Evolutionary conservation across 1,139 yeast species (phyloP).

Genomic region (Magnusiomyces suaveolens): DNA sequence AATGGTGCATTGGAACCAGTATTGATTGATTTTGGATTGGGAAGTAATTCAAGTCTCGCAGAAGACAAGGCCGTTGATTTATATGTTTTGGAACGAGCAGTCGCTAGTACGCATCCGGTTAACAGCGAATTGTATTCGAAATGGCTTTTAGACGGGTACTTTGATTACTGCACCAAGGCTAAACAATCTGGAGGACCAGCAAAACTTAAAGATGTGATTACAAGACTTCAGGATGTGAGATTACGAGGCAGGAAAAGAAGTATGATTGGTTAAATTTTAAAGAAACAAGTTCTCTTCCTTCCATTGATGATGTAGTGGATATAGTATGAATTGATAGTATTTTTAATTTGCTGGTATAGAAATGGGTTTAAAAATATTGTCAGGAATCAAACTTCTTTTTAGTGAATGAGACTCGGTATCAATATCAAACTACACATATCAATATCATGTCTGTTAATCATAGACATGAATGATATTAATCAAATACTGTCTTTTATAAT

Average conservation of each 20-base stretch:
- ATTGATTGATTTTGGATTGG: slow-evolving; percentile 84
- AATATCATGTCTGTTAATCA: no score
- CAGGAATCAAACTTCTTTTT: no score
- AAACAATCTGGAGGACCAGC: slow-evolving; percentile 25
- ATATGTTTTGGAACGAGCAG: slow-evolving; percentile 87
- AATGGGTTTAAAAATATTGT: no score
- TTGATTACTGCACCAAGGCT: slow-evolving; percentile 19
- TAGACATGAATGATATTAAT: no score
- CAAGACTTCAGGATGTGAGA: slow-evolving; percentile 72
- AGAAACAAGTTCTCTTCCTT: no score
- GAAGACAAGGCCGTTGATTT: slow-evolving; percentile 96
- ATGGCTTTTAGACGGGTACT: slow-evolving; percentile 72
- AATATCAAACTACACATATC: no score
- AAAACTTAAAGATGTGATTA: slow-evolving; percentile 45
- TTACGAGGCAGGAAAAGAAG: slow-evolving; percentile 90
- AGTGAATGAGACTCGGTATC: no score
- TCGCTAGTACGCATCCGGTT: slow-evolving; percentile 79
- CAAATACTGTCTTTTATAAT: no score
- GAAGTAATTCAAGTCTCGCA: slow-evolving; percentile 59
- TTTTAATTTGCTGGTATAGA: no score
- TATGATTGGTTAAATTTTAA: slow-evolving; percentile 56
- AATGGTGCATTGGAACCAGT: slow-evolving; percentile 36
- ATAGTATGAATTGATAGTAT: no score
- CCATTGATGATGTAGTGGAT: no score
- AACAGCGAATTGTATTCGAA: slow-evolving; percentile 52